phyloP scores from a whole-genome alignment of 306 rosid species.

The Dalbergia cultrata region DNA sequence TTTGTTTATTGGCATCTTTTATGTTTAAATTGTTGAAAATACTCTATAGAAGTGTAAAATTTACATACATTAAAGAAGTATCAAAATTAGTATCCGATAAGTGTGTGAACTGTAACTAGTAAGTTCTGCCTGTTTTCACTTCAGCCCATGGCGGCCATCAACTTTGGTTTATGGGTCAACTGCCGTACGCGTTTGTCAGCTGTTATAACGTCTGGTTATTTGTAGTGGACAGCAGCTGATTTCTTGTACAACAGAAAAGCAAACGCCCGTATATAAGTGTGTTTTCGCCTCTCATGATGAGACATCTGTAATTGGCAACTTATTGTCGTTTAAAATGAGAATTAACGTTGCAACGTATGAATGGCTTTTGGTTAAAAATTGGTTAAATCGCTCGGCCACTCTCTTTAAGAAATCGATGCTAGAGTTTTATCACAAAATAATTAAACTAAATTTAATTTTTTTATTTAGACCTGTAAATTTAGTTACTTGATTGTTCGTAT shows the following conservation, averaged over 20 bases:
- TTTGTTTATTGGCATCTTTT: no score
- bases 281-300: no score
- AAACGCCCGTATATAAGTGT: background rate
- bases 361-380: slow-evolving; percentile 7
- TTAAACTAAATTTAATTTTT: slow-evolving; percentile 29
- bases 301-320: no score
- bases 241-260: background rate
- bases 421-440: background rate
- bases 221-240: background rate
- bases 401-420: background rate
- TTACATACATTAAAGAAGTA: no score
- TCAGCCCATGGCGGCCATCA: background rate
- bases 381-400: background rate
- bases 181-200: background rate
- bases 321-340: no score
- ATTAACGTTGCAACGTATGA: background rate
- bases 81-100: no score
- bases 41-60: no score
- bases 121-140: background rate
- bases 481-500: background rate
- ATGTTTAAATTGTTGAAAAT: no score
- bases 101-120: background rate
- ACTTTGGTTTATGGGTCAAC: background rate
- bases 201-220: background rate
- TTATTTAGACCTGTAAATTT: no score